Evolutionary conservation across 768 basidiomycete genomes (phyloP).

Genomic region (Glaciozyma martinii): DNA sequence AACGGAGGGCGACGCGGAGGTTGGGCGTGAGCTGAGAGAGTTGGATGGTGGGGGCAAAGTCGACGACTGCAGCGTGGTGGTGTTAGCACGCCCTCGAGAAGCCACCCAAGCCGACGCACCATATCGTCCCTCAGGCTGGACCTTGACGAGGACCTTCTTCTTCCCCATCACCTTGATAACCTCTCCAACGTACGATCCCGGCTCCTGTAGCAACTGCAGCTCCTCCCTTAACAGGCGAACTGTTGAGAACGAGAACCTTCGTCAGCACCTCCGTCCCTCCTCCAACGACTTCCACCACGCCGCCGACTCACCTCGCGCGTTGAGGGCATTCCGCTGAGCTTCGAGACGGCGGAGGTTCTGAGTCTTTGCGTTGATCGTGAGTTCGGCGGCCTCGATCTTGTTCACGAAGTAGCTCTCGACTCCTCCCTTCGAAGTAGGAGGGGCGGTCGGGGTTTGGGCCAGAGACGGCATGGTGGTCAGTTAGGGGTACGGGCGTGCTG

Average conservation of each 20-base stretch:
- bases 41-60: conserved; percentile 80
- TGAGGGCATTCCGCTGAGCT: conserved; percentile 92
- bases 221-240: conserved; percentile 81
- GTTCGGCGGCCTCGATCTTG: conserved; percentile 87
- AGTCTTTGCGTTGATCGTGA: conserved; percentile 89
- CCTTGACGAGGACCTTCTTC: conserved; percentile 96
- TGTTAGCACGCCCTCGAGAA: background rate
- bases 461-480: no score
- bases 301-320: conserved; percentile 84
- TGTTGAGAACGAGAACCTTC: conserved; percentile 40
- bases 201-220: conserved; percentile 83
- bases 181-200: conserved; percentile 95
- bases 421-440: no score
- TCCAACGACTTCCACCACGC: background rate
- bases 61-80: conserved; percentile 60
- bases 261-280: background rate
- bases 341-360: conserved; percentile 91
- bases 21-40: conserved; percentile 68
- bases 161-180: conserved; percentile 98
- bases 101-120: conserved; percentile 51
- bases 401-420: conserved; percentile 72
- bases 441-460: no score
- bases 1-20: conserved; percentile 87
- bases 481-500: no score
- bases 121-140: conserved; percentile 98